Conservation (phyloP, 441 rosid species). For the Cnidoscolus chayamansa region DNA sequence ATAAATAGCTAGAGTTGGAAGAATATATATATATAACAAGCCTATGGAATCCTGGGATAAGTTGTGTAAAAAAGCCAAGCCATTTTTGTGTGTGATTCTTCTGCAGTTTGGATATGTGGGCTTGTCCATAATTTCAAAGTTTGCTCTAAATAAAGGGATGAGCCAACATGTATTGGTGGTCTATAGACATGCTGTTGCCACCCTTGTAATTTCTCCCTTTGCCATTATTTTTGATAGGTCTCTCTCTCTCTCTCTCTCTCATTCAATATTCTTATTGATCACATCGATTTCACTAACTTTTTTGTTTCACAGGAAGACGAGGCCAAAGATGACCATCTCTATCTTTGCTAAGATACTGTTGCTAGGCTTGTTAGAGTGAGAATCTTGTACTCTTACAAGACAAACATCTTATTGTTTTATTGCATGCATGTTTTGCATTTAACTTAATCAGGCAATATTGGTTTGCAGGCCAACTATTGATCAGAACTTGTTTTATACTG, state of each 20-base stretch:
- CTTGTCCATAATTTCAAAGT: slow-evolving; percentile 74
- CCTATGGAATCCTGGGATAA: neutral
- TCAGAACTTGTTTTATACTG: slow-evolving; percentile 74
- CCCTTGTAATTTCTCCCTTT: slow-evolving; percentile 69
- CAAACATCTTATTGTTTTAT: too few relatives aligned
- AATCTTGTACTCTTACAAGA: neutral
- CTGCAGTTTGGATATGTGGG: slow-evolving; percentile 82
- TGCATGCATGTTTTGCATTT: too few relatives aligned
- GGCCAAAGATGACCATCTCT: slow-evolving; percentile 77
- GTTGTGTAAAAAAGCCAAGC: slow-evolving; percentile 36
- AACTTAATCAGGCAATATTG: too few relatives aligned
- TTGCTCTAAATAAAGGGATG: slow-evolving; percentile 76
- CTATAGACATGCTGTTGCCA: slow-evolving; percentile 81
- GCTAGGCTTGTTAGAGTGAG: slow-evolving; percentile 74
- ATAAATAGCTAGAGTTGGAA: neutral
- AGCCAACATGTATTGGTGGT: slow-evolving; percentile 81
- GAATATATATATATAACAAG: neutral
- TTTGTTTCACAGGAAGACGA: slow-evolving; percentile 51
- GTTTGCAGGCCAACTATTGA: slow-evolving; percentile 73
- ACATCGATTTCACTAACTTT: neutral
- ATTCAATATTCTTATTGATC: too few relatives aligned
- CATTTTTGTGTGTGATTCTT: slow-evolving; percentile 59
- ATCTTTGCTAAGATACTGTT: slow-evolving; percentile 57
- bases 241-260: slow-evolving; percentile 8
- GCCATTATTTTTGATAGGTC: slow-evolving; percentile 73